Conservation (phyloP, 2,329 filamentous ascomycete genomes). For the Parastagonospora avenae region DNA sequence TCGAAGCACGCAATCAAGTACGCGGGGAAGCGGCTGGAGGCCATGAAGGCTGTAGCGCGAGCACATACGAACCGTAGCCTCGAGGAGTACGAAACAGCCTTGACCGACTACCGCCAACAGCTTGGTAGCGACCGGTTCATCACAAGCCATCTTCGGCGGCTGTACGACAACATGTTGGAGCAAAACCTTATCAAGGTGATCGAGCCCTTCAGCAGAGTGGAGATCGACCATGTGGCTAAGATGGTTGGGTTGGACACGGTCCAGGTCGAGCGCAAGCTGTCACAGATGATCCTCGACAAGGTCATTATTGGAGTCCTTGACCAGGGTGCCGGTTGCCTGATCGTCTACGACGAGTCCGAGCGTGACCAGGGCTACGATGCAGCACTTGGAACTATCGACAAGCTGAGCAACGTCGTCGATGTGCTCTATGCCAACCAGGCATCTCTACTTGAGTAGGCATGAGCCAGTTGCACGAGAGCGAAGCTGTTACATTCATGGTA, state of each 20-base stretch:
- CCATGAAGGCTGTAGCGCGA: conserved; percentile 97
- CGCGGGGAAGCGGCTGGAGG: conserved; percentile 91
- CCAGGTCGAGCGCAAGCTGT: conserved; percentile 97
- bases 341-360: conserved; percentile 94
- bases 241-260: conserved; percentile 96
- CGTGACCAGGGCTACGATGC: conserved; percentile 93
- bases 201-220: conserved; percentile 95
- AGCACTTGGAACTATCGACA: conserved; percentile 92
- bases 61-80: conserved; percentile 94
- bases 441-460: conserved; percentile 80
- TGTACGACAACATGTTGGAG: conserved; percentile 98
- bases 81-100: conserved; percentile 94
- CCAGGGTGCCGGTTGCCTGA: conserved; percentile 95
- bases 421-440: conserved; percentile 98
- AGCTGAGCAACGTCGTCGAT: conserved; percentile 96
- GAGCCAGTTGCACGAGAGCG: background rate
- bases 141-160: conserved; percentile 89
- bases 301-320: conserved; percentile 97
- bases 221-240: conserved; percentile 95
- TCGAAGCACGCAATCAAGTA: conserved; percentile 98
- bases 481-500: background rate
- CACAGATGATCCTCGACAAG: conserved; percentile 99
- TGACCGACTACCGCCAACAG: conserved; percentile 89
- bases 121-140: conserved; percentile 95
- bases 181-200: conserved; percentile 99